Conservation (phyloP, 73 alveolate species). For the Paramecium caudatum region DNA sequence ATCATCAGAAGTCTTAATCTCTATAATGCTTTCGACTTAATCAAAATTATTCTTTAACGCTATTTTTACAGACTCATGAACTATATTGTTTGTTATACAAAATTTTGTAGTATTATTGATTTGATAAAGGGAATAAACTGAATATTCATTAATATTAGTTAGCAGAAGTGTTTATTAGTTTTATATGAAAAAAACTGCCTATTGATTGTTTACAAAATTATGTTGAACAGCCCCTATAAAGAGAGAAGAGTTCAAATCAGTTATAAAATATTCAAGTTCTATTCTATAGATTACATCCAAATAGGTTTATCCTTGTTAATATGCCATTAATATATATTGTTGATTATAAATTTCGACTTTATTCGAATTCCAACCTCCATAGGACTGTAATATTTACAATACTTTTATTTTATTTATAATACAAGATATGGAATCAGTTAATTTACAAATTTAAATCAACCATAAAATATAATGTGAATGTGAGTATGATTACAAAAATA, state of each 20-base stretch:
- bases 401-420: not conserved
- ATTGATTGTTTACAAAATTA: not conserved
- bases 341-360: not conserved
- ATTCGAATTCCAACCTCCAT: constrained; percentile 1
- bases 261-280: not conserved
- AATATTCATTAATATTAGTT: not conserved
- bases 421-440: not conserved
- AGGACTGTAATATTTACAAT: not conserved
- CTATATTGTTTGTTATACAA: not conserved
- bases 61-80: not conserved
- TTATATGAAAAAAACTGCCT: not conserved
- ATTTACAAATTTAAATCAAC: not conserved
- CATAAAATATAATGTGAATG: constrained; percentile 20
- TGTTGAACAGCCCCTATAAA: constrained; percentile 12
- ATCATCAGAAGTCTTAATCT: not conserved
- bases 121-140: not conserved
- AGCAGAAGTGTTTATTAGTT: not conserved
- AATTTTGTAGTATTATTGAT: not conserved
- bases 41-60: not conserved
- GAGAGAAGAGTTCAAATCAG: not conserved
- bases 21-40: not conserved
- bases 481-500: not conserved
- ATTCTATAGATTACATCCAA: not conserved
- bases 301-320: not conserved
- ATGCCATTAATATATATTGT: not conserved